Base-by-base conservation (phyloP, 2,329 filamentous ascomycete species). In the Xylaria multiplex region DNA sequence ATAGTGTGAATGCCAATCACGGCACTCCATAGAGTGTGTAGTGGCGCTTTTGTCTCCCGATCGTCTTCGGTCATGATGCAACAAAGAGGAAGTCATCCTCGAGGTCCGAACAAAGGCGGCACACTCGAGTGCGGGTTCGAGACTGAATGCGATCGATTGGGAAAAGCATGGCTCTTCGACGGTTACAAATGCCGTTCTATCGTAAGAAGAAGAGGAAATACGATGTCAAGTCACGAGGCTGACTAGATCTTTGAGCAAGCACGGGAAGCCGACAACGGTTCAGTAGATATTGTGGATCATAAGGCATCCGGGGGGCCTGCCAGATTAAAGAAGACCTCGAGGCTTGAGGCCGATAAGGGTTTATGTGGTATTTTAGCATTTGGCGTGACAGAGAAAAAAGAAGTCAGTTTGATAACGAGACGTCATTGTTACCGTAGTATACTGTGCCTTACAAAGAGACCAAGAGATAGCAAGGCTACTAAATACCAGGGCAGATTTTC, bases 31-130 rank as follows among this genome's bases (percentile, higher is more conserved):
- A 58, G 58, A 61, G 50, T 59, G 45, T 42, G 32, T 59, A 45
- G 59, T 30, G 45, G 40, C 66, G 61, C 53, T 72, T 72, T 71
- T 72, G 67, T 73, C 65, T 56, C 58, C 48, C 35, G 49, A 53
- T 71, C 67, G 61, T 59, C 64, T 69, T 69, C 69, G 32, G 49
- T 53, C 63, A 59, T 53, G 45, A n/a, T 46, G 16, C 49, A 19
- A 75, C 74, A 76, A 76, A 75, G 75, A 55, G 53, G 48, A 50
- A 16, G 59, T 67, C 52, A 45, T 63, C 66, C 54, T 61, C 58
- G 56, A 69, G 48, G 49, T 22, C 56, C 37, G 57, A 60, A 77
- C 73, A 76, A 76, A 74, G 74, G 50, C 46, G 22, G 19, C 4
- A 27, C 52, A 19, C 65, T 71, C 69, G 67, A 65, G 72, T 59